These are phyloP conservation scores for Annona squamosa DNA, from an alignment of 164 flowering plant genomes.

Conservation along the genomic window DNA sequence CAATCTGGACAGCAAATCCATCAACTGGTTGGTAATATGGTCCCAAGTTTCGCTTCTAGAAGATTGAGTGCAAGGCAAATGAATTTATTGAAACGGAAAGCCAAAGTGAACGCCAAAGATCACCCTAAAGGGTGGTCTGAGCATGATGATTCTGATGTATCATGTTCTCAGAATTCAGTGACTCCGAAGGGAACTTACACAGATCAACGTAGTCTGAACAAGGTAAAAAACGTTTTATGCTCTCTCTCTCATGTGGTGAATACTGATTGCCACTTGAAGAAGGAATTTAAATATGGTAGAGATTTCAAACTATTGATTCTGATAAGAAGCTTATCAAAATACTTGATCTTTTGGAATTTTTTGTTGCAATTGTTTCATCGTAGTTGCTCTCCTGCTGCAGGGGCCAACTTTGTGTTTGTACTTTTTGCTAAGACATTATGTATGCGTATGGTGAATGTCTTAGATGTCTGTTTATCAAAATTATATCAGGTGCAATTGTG, in stretches of 20 bases:
- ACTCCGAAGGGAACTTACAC: conserved; percentile 37
- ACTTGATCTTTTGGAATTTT: too few relatives aligned
- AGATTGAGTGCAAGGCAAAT: conserved; percentile 92
- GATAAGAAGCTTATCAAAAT: too few relatives aligned
- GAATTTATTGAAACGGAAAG: conserved; percentile 86
- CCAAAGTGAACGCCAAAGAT: conserved; percentile 77
- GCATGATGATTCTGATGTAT: conserved; percentile 48
- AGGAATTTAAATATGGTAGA: too few relatives aligned
- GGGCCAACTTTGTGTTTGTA: too few relatives aligned
- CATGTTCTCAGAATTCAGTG: conserved; percentile 33
- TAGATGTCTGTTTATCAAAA: too few relatives aligned
- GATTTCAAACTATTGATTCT: too few relatives aligned
- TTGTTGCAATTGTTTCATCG: too few relatives aligned
- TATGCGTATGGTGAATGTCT: too few relatives aligned
- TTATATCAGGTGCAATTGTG: too few relatives aligned
- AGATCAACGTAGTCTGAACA: conserved; percentile 31
- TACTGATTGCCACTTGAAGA: too few relatives aligned
- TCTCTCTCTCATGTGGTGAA: neutral
- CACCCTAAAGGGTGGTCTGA: conserved; percentile 70
- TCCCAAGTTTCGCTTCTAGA: conserved; percentile 52
- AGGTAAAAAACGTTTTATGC: conserved; percentile 17
- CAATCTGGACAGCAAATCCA: conserved; percentile 45
- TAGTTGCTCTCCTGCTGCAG: too few relatives aligned
- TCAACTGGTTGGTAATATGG: conserved; percentile 63
- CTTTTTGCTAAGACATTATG: too few relatives aligned